phyloP scores from a whole-genome alignment of 2,329 filamentous ascomycete species.

The Epichloe festucae region DNA sequence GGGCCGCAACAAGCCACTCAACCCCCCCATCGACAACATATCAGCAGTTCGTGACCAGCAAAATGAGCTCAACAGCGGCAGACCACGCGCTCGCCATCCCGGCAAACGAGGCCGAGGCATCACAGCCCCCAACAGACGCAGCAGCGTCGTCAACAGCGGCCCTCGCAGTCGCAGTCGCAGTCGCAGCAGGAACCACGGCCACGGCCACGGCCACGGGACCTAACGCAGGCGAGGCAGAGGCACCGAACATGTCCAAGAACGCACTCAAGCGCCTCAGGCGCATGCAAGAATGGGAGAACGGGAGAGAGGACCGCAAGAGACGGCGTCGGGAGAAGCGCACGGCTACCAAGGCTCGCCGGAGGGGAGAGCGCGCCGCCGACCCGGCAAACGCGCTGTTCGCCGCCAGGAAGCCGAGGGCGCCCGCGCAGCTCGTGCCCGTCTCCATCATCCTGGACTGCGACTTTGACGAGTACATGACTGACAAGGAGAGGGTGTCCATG shows the following conservation, averaged over 20 bases:
- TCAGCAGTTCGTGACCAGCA: neutral
- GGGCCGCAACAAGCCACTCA: too few species aligned
- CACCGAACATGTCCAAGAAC: constrained; percentile 58
- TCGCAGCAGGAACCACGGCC: neutral
- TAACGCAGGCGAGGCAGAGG: neutral
- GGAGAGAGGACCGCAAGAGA: constrained; percentile 43
- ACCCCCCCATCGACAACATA: too few species aligned
- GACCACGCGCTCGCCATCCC: neutral
- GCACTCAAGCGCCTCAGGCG: constrained; percentile 68
- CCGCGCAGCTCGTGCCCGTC: constrained; percentile 51
- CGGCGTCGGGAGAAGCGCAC: constrained; percentile 43
- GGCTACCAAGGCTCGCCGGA: constrained; percentile 33
- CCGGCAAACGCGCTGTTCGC: constrained; percentile 16
- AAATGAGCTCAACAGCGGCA: neutral
- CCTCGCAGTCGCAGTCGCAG: too few species aligned
- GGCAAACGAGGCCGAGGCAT: neutral
- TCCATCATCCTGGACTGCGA: constrained; percentile 81
- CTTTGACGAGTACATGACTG: constrained; percentile 81
- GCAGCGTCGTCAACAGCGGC: neutral
- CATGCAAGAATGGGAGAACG: constrained; percentile 63
- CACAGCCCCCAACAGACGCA: neutral
- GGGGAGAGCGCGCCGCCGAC: constrained; percentile 35
- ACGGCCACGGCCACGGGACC: too few species aligned
- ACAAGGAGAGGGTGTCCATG: constrained; percentile 74
- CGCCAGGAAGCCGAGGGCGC: constrained; percentile 24